Conservation (phyloP, 164 flowering plant genomes). For the Platanus orientalis region DNA sequence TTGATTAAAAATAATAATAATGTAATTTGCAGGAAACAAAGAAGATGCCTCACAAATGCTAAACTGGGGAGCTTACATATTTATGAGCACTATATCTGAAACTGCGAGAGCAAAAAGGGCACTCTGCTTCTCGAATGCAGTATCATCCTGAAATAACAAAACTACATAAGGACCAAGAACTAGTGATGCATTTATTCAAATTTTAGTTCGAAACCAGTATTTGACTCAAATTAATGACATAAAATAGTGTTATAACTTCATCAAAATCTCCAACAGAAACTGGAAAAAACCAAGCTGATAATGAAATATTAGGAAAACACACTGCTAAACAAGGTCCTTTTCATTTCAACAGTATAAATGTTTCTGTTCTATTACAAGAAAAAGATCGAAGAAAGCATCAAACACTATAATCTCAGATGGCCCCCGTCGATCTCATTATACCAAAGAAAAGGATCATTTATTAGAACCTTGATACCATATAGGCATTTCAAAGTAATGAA, state of each 20-base stretch:
- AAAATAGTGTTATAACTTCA: neutral
- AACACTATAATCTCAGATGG: too few relatives aligned
- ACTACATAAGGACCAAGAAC: neutral
- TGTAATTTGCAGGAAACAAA: too few relatives aligned
- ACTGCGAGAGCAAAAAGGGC: slow-evolving; percentile 84
- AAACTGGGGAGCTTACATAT: slow-evolving; percentile 46
- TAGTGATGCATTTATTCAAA: neutral
- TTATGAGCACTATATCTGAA: slow-evolving; percentile 73
- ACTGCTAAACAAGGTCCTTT: neutral
- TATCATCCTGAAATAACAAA: slow-evolving; percentile 50
- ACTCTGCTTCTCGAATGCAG: slow-evolving; percentile 83
- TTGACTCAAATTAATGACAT: neutral
- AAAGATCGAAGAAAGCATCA: too few relatives aligned
- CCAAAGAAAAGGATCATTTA: too few relatives aligned
- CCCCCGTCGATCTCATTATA: too few relatives aligned
- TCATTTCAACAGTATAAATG: neutral
- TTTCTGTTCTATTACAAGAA: too few relatives aligned
- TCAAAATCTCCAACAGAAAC: neutral
- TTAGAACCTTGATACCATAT: too few relatives aligned
- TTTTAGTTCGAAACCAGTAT: neutral
- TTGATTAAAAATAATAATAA: too few relatives aligned
- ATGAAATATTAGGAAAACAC: neutral
- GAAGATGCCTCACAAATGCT: neutral
- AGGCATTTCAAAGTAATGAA: too few relatives aligned
- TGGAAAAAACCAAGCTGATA: neutral